Conservation (phyloP, 2,329 filamentous ascomycete genomes). For the Phialophora chinensis region DNA sequence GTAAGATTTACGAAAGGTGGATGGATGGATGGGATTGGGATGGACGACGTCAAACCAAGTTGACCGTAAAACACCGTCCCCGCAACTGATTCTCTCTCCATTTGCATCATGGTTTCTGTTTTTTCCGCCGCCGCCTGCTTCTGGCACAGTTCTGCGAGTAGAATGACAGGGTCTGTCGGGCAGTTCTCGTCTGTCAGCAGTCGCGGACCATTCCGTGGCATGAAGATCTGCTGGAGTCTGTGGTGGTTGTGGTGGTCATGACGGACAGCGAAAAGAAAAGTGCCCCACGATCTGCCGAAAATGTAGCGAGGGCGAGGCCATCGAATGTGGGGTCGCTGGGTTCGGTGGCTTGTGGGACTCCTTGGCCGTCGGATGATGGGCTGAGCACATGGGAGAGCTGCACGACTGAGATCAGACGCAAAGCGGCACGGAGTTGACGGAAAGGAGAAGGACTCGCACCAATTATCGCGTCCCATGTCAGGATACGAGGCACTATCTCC, state of each 20-base stretch:
- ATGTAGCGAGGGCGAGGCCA: neutral
- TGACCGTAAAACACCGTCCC: slow-evolving; percentile 12
- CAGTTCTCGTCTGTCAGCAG: neutral
- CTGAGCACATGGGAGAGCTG: too few relatives aligned
- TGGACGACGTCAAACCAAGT: slow-evolving; percentile 8
- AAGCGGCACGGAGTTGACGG: too few relatives aligned
- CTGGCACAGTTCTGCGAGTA: too few relatives aligned
- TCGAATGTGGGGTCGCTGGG: slow-evolving; percentile 19
- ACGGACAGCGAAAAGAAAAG: neutral
- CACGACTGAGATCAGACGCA: too few relatives aligned
- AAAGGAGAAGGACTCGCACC: neutral
- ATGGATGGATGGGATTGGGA: neutral
- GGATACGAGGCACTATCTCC: neutral
- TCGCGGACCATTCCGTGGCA: neutral
- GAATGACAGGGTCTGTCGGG: too few relatives aligned
- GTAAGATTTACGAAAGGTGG: neutral
- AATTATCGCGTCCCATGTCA: neutral
- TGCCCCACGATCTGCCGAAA: slow-evolving; percentile 24
- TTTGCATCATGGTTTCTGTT: too few relatives aligned
- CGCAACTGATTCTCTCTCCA: neutral
- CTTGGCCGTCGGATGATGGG: neutral
- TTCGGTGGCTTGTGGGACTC: slow-evolving; percentile 10
- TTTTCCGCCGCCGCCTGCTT: too few relatives aligned
- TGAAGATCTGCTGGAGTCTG: neutral
- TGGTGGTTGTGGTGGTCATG: neutral